Percentiles rank a stretch among this genome's conserved stretches.
These are phyloP conservation scores for Daldinia caldariorum DNA, from an alignment of 495 filamentous ascomycete genomes.

Conservation along the genomic window DNA sequence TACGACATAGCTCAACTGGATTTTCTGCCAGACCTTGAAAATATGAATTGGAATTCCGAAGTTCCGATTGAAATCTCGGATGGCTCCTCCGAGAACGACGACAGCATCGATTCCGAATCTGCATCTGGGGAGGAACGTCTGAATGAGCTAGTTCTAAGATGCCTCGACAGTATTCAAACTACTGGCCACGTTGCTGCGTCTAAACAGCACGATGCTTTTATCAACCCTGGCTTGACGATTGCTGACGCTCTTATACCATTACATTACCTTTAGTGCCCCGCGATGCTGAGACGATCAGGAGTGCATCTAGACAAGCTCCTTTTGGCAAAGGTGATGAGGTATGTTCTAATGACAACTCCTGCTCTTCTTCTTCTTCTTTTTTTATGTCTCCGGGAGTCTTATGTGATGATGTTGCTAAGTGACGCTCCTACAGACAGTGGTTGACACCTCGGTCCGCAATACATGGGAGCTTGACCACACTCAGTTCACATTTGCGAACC, in stretches of 20 bases:
- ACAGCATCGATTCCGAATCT: too few species aligned
- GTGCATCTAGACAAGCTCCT: conserved; percentile 52
- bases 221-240: conserved; percentile 56
- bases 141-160: too few species aligned
- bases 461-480: conserved; percentile 60
- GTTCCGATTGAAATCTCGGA: too few species aligned
- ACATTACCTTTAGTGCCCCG: conserved; percentile 54
- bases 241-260: conserved; percentile 50
- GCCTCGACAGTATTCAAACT: conserved; percentile 27
- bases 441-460: conserved; percentile 57
- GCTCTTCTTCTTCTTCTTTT: not conserved
- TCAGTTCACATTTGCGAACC: conserved; percentile 55
- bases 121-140: too few species aligned
- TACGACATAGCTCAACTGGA: too few species aligned
- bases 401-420: not conserved
- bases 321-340: conserved; percentile 54
- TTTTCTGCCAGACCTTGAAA: too few species aligned
- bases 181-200: conserved; percentile 20
- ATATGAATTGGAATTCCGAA: too few species aligned
- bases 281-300: conserved; percentile 53
- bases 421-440: conserved; percentile 48
- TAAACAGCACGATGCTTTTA: conserved; percentile 11
- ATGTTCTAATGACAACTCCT: not conserved
- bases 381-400: too few species aligned
- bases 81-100: too few species aligned